These are phyloP conservation scores for Picochlorum sp. DNA, from an alignment of 139 green algal genomes.

Conservation along the genomic window DNA sequence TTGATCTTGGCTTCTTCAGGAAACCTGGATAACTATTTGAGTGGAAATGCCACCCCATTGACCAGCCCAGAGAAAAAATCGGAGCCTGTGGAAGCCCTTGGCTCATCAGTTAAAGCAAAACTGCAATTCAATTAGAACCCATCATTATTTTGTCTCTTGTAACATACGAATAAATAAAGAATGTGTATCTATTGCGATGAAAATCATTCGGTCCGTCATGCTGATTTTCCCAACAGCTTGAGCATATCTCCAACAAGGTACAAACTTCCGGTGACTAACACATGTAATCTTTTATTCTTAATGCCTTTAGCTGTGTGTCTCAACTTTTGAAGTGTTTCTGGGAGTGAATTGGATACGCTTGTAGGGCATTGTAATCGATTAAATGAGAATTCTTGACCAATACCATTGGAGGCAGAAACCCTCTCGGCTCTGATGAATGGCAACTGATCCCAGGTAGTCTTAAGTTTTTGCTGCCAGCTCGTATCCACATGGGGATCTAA, in stretches of 20 bases:
- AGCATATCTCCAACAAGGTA: slow-evolving; percentile 91
- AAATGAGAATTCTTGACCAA: too few relatives aligned
- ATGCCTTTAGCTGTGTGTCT: slow-evolving; percentile 16
- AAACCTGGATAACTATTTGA: slow-evolving; percentile 23
- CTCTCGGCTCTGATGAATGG: too few relatives aligned
- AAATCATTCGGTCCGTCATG: not conserved
- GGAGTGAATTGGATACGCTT: slow-evolving; percentile 11
- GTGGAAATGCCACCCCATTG: slow-evolving; percentile 13
- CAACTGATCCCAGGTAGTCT: not conserved
- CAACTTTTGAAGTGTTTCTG: slow-evolving; percentile 46
- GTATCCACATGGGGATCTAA: slow-evolving; percentile 17
- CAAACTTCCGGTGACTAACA: slow-evolving; percentile 89
- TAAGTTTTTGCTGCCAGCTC: slow-evolving; percentile 36
- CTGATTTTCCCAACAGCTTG: slow-evolving; percentile 31
- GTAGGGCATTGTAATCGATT: too few relatives aligned
- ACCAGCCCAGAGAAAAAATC: slow-evolving; percentile 7
- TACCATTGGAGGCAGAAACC: too few relatives aligned
- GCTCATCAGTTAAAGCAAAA: not conserved
- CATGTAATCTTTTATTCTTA: slow-evolving; percentile 33
- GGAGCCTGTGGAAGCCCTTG: not conserved
- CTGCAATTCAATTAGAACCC: too few relatives aligned
- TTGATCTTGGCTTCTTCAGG: slow-evolving; percentile 63
- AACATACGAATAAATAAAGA: too few relatives aligned
- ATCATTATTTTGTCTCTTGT: too few relatives aligned
- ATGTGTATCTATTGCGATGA: too few relatives aligned